Evolutionary conservation across 352 stramenopile genomes (phyloP).

Genomic region (Phytophthora chlamydospora): DNA sequence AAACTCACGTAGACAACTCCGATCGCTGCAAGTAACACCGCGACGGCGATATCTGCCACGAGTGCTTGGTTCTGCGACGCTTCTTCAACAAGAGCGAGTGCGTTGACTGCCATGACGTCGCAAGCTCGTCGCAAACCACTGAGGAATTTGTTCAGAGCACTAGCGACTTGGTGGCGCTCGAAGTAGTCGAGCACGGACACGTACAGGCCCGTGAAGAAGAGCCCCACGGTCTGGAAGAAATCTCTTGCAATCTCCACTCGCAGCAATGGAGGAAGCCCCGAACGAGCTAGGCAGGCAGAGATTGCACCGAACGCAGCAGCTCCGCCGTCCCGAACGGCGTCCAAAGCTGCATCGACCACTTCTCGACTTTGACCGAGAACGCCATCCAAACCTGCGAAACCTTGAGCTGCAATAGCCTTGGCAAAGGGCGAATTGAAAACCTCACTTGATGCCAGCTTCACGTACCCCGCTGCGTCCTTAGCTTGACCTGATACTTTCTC

Average conservation of each 20-base stretch:
- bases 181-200: conserved; percentile 30
- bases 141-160: conserved; percentile 19
- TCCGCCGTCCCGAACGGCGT: conserved; percentile 27
- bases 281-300: conserved; percentile 18
- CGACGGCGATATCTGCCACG: conserved; percentile 33
- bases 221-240: conserved; percentile 38
- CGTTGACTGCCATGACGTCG: conserved; percentile 39
- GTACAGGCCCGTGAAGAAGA: conserved; percentile 45
- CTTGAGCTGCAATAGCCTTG: conserved; percentile 27
- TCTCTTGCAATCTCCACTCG: conserved; percentile 41
- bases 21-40: conserved; percentile 33
- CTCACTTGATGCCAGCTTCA: conserved; percentile 19
- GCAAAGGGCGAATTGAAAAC: conserved; percentile 42
- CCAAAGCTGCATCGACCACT: conserved; percentile 32
- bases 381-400: conserved; percentile 32
- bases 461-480: background rate
- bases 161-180: conserved; percentile 22
- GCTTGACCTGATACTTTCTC: conserved; percentile 6
- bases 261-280: conserved; percentile 36
- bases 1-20: conserved; percentile 37
- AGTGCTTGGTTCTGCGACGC: conserved; percentile 12
- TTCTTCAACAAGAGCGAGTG: conserved; percentile 12
- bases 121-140: conserved; percentile 28
- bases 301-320: conserved; percentile 13
- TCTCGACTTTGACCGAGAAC: conserved; percentile 36